A percentile compares a stretch with the other conserved stretches of the same genome.
Evolutionary conservation across 2,329 filamentous ascomycete species (phyloP).

Genomic region (Diaporthe citri): DNA sequence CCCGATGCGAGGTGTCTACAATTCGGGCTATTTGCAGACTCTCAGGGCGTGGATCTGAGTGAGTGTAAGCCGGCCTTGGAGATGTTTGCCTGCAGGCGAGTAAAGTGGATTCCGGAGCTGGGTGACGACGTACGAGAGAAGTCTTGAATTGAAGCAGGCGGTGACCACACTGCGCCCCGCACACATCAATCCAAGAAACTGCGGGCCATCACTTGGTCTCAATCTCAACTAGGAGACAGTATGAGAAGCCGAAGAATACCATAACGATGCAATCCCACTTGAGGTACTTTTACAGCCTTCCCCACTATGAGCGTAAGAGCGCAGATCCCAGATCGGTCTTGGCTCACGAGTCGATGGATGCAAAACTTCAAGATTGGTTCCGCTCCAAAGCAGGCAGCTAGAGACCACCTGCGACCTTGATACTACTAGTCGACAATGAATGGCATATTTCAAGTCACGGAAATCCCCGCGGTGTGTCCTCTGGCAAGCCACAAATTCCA

Average conservation of each 20-base stretch:
- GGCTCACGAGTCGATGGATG: background rate
- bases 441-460: background rate
- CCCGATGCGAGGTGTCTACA: slow-evolving; percentile 35
- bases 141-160: background rate
- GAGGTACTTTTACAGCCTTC: background rate
- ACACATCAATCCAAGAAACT: background rate
- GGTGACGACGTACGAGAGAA: slow-evolving; percentile 35
- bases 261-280: background rate
- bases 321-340: background rate
- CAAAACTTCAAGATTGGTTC: background rate
- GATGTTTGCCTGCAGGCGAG: slow-evolving; percentile 35
- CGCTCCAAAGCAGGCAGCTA: background rate
- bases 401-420: background rate
- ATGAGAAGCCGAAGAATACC: background rate
- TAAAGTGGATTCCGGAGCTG: slow-evolving; percentile 36
- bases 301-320: background rate
- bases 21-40: slow-evolving; percentile 36
- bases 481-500: background rate
- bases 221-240: background rate
- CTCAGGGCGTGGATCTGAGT: slow-evolving; percentile 16
- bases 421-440: background rate
- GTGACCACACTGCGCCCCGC: background rate
- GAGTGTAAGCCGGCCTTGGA: slow-evolving; percentile 29
- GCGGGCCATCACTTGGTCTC: background rate
- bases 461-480: background rate